Conservation (phyloP, 192 early-diverging fungal species). For the Mortierella antarctica region DNA sequence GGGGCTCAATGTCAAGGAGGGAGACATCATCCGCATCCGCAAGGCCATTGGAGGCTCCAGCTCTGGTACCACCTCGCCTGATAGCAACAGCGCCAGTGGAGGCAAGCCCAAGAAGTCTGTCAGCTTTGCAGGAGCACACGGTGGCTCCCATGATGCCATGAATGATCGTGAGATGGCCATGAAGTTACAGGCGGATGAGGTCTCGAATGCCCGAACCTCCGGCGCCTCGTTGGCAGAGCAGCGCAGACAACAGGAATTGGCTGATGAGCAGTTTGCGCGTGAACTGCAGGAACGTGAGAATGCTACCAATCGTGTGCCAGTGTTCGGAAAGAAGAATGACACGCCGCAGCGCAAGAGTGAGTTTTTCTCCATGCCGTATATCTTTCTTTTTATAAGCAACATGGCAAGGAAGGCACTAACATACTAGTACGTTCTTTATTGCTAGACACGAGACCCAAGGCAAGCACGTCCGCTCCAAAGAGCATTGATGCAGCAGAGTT, state of each 20-base stretch:
- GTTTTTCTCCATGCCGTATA: conserved; percentile 11
- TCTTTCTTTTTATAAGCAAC: conserved; percentile 15
- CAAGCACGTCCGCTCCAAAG: conserved; percentile 58
- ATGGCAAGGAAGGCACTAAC: conserved; percentile 16
- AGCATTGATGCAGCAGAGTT: conserved; percentile 61
- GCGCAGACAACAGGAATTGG: conserved; percentile 59
- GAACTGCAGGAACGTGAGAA: conserved; percentile 82
- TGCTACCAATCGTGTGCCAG: conserved; percentile 35
- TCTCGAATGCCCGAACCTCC: conserved; percentile 18
- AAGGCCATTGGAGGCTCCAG: conserved; percentile 60
- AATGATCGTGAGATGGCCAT: conserved; percentile 45
- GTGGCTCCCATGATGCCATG: conserved; percentile 39
- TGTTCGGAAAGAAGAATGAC: conserved; percentile 48
- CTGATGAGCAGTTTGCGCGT: conserved; percentile 87
- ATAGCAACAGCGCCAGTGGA: conserved; percentile 55
- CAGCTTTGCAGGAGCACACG: conserved; percentile 46
- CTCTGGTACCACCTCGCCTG: conserved; percentile 61
- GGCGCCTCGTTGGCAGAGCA: conserved; percentile 49
- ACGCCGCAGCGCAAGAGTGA: conserved; percentile 50
- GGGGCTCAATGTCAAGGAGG: conserved; percentile 84
- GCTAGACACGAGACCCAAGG: conserved; percentile 60
- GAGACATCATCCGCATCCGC: conserved; percentile 83
- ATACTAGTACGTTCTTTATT: conserved; percentile 9
- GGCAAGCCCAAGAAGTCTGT: conserved; percentile 51
- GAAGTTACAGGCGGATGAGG: conserved; percentile 52